phyloP scores from a whole-genome alignment of 2,329 filamentous ascomycete species.

The Clonostachys byssicola region DNA sequence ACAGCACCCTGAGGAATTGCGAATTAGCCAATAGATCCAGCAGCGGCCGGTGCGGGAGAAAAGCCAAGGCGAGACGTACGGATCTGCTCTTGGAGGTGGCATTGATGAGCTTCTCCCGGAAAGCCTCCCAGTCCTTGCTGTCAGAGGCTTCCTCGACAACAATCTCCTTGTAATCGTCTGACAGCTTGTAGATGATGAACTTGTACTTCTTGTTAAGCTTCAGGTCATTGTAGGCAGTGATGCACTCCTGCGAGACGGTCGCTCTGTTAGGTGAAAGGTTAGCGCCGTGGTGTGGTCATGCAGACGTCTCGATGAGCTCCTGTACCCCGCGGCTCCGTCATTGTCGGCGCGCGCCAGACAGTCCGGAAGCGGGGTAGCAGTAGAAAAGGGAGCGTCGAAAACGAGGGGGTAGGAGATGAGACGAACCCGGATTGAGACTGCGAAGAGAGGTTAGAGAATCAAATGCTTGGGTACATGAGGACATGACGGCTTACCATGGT shows the following conservation, averaged over 20 bases:
- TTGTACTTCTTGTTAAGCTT: constrained; percentile 80
- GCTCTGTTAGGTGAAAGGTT: constrained; percentile 47
- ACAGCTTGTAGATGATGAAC: constrained; percentile 86
- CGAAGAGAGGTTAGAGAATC: constrained; percentile 9
- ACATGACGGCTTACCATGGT: constrained; percentile 30
- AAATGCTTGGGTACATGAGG: constrained; percentile 1
- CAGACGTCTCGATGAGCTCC: not conserved
- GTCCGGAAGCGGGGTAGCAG: constrained; percentile 3
- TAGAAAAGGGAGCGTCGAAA: constrained; percentile 2
- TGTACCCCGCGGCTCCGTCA: not conserved
- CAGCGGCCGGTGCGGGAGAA: not conserved
- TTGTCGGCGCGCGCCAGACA: not conserved
- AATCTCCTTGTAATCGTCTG: constrained; percentile 78
- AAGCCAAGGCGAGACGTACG: constrained; percentile 35
- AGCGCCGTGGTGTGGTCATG: constrained; percentile 7
- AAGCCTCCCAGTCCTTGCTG: constrained; percentile 64
- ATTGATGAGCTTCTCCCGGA: constrained; percentile 72
- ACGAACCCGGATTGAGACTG: constrained; percentile 69
- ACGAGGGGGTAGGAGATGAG: constrained; percentile 12
- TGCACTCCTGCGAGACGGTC: constrained; percentile 68
- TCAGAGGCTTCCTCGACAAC: constrained; percentile 71
- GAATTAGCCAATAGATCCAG: not conserved
- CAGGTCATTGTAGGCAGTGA: constrained; percentile 70
- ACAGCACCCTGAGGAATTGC: constrained; percentile 39
- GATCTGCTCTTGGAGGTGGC: constrained; percentile 69